Percentiles rank a stretch among this genome's conserved stretches.
phyloP scores from a whole-genome alignment of 768 basidiomycete genomes.

The Calocera viscosa region DNA sequence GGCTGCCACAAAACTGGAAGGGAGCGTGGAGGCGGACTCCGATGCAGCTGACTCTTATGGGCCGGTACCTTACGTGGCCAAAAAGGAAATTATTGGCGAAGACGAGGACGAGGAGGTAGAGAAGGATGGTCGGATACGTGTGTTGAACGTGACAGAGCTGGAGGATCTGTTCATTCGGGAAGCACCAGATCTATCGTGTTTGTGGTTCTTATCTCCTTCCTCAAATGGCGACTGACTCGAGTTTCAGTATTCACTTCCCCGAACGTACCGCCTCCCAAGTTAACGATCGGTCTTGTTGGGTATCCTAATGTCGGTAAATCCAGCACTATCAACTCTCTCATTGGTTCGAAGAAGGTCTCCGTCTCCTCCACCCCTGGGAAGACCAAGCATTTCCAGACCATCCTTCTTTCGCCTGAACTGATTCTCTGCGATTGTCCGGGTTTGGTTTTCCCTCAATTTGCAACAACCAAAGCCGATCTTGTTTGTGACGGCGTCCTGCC shows the following conservation, averaged over 20 bases:
- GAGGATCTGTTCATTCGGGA: constrained; percentile 64
- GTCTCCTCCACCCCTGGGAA: constrained; percentile 97
- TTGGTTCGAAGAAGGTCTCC: constrained; percentile 95
- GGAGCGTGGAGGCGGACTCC: constrained; percentile 18
- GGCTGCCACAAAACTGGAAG: constrained; percentile 16
- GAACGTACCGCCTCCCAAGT: constrained; percentile 44
- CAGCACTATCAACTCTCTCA: constrained; percentile 88
- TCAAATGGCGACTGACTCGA: no score
- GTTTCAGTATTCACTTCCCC: constrained; percentile 46
- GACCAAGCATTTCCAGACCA: constrained; percentile 98
- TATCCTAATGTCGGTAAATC: constrained; percentile 99
- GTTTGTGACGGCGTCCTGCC: constrained; percentile 95
- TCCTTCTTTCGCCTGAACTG: constrained; percentile 77
- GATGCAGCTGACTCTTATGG: constrained; percentile 26
- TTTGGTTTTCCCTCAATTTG: constrained; percentile 95
- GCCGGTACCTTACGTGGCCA: constrained; percentile 36
- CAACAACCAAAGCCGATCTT: constrained; percentile 88
- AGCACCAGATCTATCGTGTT: constrained; percentile 62
- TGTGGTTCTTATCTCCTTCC: constrained; percentile 17
- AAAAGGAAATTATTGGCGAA: constrained; percentile 31
- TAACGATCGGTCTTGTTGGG: constrained; percentile 83
- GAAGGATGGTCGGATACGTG: constrained; percentile 52
- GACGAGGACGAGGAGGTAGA: constrained; percentile 19
- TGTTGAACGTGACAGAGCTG: constrained; percentile 75
- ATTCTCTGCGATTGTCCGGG: constrained; percentile 95